phyloP scores from a whole-genome alignment of 1,284 basidiomycete genomes.

The Ustilago sp. region DNA sequence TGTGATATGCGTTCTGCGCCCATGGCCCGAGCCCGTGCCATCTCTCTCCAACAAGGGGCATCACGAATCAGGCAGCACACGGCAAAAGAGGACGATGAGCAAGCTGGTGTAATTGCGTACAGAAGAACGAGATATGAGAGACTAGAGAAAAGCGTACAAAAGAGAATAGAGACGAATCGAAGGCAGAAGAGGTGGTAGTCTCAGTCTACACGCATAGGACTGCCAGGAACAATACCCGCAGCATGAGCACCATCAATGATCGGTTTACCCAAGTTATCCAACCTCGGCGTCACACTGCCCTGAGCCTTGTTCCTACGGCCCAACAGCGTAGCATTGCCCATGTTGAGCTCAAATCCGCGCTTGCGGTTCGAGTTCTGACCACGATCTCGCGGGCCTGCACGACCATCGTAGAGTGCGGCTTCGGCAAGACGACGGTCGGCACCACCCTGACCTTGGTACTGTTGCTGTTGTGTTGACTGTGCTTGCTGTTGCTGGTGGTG shows the following conservation, averaged over 20 bases:
- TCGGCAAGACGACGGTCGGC: conserved; percentile 68
- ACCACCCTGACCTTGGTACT: conserved; percentile 64
- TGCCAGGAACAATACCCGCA: conserved; percentile 54
- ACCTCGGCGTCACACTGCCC: conserved; percentile 13
- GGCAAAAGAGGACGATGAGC: background rate
- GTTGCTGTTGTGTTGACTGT: conserved; percentile 31
- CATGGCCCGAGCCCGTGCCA: no score
- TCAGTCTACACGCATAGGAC: conserved; percentile 58
- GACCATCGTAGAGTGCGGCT: conserved; percentile 66
- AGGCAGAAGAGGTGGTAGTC: background rate
- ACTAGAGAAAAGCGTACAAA: conserved; percentile 9
- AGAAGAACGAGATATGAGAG: background rate
- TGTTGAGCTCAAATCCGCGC: conserved; percentile 64
- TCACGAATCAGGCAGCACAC: background rate
- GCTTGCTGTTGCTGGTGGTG: conserved; percentile 42
- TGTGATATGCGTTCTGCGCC: no score
- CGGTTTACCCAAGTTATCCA: conserved; percentile 45
- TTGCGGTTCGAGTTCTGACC: conserved; percentile 48
- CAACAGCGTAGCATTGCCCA: conserved; percentile 65
- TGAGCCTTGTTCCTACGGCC: conserved; percentile 59
- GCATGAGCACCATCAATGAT: conserved; percentile 47
- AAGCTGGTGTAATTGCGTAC: conserved; percentile 21
- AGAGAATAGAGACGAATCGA: background rate
- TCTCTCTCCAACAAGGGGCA: no score
- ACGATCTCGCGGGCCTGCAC: conserved; percentile 61